phyloP scores from a whole-genome alignment of 2,329 filamentous ascomycete species.

The Westerdykella ornata region DNA sequence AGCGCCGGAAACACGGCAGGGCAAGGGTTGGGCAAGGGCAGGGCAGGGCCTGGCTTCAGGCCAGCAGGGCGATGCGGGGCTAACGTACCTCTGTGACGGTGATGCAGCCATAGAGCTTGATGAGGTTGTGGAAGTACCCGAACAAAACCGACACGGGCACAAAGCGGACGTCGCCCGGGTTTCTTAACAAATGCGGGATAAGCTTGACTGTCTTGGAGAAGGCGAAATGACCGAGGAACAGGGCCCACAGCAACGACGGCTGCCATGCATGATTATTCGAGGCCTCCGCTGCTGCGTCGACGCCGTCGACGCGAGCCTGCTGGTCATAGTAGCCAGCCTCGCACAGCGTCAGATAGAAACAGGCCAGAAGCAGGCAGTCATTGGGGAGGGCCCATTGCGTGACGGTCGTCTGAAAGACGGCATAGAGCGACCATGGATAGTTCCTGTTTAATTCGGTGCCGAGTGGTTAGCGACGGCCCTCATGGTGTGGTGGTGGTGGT shows the following conservation, averaged over 20 bases:
- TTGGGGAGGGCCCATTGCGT: slow-evolving; percentile 77
- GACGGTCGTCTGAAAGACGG: slow-evolving; percentile 85
- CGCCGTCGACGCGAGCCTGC: slow-evolving; percentile 8
- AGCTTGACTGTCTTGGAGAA: slow-evolving; percentile 91
- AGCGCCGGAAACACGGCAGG: no score
- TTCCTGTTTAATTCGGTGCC: slow-evolving; percentile 53
- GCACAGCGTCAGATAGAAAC: slow-evolving; percentile 26
- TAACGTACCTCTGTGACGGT: slow-evolving; percentile 50
- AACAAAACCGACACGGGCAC: slow-evolving; percentile 83
- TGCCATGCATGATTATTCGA: no score
- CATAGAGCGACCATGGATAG: slow-evolving; percentile 90
- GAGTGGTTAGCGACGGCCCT: slow-evolving; percentile 21
- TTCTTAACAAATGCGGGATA: slow-evolving; percentile 74
- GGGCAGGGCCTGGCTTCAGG: slow-evolving; percentile 12
- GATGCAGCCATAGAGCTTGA: slow-evolving; percentile 81
- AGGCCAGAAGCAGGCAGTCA: slow-evolving; percentile 50
- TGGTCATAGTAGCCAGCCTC: slow-evolving; percentile 28
- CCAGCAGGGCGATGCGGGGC: slow-evolving; percentile 16
- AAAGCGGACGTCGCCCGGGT: slow-evolving; percentile 72
- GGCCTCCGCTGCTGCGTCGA: no score
- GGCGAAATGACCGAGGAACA: slow-evolving; percentile 46
- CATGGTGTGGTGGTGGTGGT: slow-evolving; percentile 14
- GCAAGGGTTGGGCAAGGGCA: no score
- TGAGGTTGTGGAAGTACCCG: slow-evolving; percentile 85
- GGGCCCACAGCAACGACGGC: slow-evolving; percentile 24